Evolutionary conservation across 306 rosid species (phyloP), one percentile per base, ranked within the genome.

Genomic region (Fragaria vesca): DNA sequence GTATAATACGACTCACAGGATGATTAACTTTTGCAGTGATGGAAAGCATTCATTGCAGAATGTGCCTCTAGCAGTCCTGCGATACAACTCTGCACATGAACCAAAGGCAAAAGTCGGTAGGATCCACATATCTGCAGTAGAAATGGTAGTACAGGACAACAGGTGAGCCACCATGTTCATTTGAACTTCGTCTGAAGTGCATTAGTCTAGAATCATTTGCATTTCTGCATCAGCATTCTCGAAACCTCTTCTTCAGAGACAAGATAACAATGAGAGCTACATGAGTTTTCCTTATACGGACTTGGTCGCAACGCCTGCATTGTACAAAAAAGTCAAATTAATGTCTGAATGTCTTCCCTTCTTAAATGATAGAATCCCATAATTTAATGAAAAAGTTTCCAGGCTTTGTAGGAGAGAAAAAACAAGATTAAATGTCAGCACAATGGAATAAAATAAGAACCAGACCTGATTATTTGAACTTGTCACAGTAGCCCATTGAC

Each of bases 401-500:
- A 52, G 65, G 66, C 43, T 10, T 55, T 55, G 62, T 57, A 2
- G 15, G 11, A n/a, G 28, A 69, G 34, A 30, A 26, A 76, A 50
- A 13, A 51, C n/a, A 34, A 6, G 18, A 61, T 48, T 10, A 21
- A 21, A 20, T 28, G 40, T 50, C 45, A 40, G 48, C 70, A 55
- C 13, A 38, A 73, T 55, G 42, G 2, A 58, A 46, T 13, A 55
- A 45, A 32, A 48, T 24, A 57, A 46, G 18, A 8, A 73, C 0
- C 7, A 77, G 72, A 91, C 91, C 91, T 87, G 88, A 85, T 84
- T 87, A 68, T 75, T 79, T 73, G 93, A 89, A 82, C 83, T 74
- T 45, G 86, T 78, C 66, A 76, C 80, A 38, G 51, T 60, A 76
- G 88, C 63, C 89, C 87, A 88, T 4, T 57, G 51, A 81, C 7